Conservation (phyloP, 768 basidiomycete genomes). For the Thelephora ganbajun region DNA sequence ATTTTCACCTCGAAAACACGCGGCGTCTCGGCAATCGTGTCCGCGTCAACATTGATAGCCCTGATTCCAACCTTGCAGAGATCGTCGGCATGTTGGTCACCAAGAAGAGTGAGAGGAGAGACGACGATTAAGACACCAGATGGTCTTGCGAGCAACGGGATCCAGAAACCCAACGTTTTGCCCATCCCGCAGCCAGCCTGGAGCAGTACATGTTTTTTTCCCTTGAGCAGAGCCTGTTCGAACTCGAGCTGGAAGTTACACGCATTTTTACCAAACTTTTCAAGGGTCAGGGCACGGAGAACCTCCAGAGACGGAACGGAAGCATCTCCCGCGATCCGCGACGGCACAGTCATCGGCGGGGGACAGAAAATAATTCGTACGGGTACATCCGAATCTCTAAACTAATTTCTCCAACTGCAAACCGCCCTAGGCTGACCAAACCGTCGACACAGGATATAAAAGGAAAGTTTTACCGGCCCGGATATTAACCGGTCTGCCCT, state of each 20-base stretch:
- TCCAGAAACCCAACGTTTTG: conserved; percentile 12
- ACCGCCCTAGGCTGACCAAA: too few relatives aligned
- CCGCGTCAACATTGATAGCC: conserved; percentile 9
- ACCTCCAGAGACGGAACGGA: too few relatives aligned
- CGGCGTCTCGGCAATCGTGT: conserved; percentile 5
- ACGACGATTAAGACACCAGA: conserved; percentile 15
- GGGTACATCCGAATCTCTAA: too few relatives aligned
- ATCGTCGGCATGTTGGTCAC: conserved; percentile 13
- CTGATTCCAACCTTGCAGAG: conserved; percentile 8
- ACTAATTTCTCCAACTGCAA: too few relatives aligned
- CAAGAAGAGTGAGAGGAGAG: conserved; percentile 19
- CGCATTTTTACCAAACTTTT: too few relatives aligned
- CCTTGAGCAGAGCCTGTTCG: conserved; percentile 1
- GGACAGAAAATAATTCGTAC: too few relatives aligned
- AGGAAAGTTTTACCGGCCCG: too few relatives aligned
- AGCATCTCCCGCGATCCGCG: too few relatives aligned
- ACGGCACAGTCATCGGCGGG: too few relatives aligned
- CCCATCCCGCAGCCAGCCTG: conserved; percentile 9
- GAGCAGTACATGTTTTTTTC: conserved; percentile 6
- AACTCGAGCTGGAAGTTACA: conserved; percentile 10
- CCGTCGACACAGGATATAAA: too few relatives aligned
- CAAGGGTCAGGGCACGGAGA: too few relatives aligned
- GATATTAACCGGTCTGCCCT: too few relatives aligned
- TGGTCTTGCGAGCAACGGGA: conserved; percentile 7
- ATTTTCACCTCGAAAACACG: not conserved